Base-by-base conservation (phyloP, 2,329 filamentous ascomycete species). In the Trichoderma sp. region DNA sequence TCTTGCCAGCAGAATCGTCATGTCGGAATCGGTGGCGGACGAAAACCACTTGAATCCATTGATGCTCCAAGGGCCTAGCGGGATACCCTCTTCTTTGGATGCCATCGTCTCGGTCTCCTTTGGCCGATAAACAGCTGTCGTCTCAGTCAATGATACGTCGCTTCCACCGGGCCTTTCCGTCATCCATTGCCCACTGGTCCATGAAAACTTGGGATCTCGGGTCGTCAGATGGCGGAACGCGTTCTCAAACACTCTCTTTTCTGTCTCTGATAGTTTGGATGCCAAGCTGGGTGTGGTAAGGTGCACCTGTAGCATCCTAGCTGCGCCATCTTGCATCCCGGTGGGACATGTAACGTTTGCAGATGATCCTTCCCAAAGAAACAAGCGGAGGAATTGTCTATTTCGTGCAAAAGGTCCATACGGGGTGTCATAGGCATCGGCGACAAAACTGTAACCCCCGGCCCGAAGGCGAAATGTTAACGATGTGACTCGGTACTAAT, bases 131-230 rank as follows among this genome's bases (percentile, higher is more conserved):
- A 75, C 82, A 3, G 91, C 91, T 6, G 89, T 83, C 0, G 92
- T 94, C 82, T 94, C 92, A 0, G 91, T 93, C 56, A 88, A 87
- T 3, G 90, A 90, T 1, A 94, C 91, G 79, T 94, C 93, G 77
- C 91, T 93, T 0, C 92, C 93, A 2, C 92, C 92, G 0, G 88
- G 87, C 2, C 92, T 86, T 78, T 94, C 92, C 0, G 93, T 94
- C 93, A 94, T 94, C 93, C 93, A 94, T 81, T 94, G 93, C 0
- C 92, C 92, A 56, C 89, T 92, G 0, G 92, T 94, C 92, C 92
- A 94, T 0, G 89, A 89, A n/a, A 82, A 78, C 2, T 38, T 50
- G 0, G 83, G 79, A 31, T 92, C 86, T 5, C 88, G 85, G 3
- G 88, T 89, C 1, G 85, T 89, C 3, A 93, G 83, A 14, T 88